Base-by-base conservation (phyloP, 192 early-diverging fungal genomes). In the Umbelopsis ramanniana region DNA sequence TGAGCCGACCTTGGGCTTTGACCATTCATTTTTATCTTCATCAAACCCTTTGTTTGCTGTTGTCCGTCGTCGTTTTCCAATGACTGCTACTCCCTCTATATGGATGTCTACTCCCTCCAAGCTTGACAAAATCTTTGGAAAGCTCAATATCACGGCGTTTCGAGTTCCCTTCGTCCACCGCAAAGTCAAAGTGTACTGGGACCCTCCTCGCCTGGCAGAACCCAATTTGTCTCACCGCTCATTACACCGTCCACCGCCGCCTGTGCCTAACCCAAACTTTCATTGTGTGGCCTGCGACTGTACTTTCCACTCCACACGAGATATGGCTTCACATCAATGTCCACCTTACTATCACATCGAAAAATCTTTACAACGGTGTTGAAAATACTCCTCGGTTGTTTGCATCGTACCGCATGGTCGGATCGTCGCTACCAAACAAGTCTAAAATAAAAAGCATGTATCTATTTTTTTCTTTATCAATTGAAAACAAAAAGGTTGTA, bases 201-300 rank as follows among this genome's bases (percentile, higher is more conserved):
- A 63, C 33, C 57, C 57, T 63, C 57, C 57, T 17, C 57, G 4
- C 14, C 26, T 63, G 12, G 6, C 40, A 7, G 57, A 63, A 37
- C 12, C 24, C 19, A 63, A 63, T 38, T 37, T 63, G 33, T 63
- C 57, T 29, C 26, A 29, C 57, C 57, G 57, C 57, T 38, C 26
- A 38, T 63, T 9, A 19, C 57, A 63, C 57, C 57, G 57, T 19
- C 57, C 57, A 37, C 57, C 57, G 33, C 57, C 57, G 35, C 57
- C 57, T 15, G 33, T 63, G 33, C 57, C 57, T 17, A 26, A 19
- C 15, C 57, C 57, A 29, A 63, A 63, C 29, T 63, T 63, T 63
- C 57, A 63, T 63, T 63, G 57, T 63, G 26, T 35, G 11, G 26
- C 14, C 0, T 63, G 57, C 33, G 57, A 63, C 7, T 37, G 57